Evolutionary conservation across 31 red algal genomes (phyloP), one percentile per base, ranked within the genome.

Genomic region (Asparagopsis taxiformis): DNA sequence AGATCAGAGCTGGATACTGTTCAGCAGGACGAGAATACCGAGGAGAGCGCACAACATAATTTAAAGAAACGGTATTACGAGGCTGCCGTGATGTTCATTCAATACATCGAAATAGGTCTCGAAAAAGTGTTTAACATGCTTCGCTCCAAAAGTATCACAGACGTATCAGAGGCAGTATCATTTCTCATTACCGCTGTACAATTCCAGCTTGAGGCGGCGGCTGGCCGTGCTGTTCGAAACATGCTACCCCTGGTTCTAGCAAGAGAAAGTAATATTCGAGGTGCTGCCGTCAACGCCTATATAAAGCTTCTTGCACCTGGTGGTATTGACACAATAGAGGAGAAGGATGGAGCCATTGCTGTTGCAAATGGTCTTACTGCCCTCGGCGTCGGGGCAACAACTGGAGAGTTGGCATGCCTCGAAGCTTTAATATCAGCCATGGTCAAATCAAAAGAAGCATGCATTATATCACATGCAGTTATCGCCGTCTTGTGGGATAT

Each of bases 111-210:
- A 48, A 60, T 43, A 17, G 91, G 68, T 16, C 50, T 89, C 26
- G 19, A 60, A 41, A 74, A 46, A 24, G 24, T 66, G 20, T 70
- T 70, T 49, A 64, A 68, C n/a, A 75, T 97, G 70, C 72, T 92
- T 46, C 85, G 85, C 22, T 97, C 94, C 17, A 82, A 78, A 57
- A 82, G 63, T 54, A 59, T 78, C 31, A 82, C 79, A 23, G 94
- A 97, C 64, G 89, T 97, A 10, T 34, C 87, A 28, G 94, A 97
- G 64, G 74, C 94, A 17, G 72, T 97, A 19, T 56, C 65, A 44
- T 65, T 84, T n/a, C 52, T 97, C 50, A 74, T 88, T 19, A 78
- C 73, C 35, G 84, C 84, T 20, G 58, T 70, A 61, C 74, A 89
- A 41, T 93, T 97, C 64, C 77, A 93, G 55, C 89, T 97, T 39